phyloP scores from a whole-genome alignment of 352 stramenopile species.

The Globisporangium perplexum region DNA sequence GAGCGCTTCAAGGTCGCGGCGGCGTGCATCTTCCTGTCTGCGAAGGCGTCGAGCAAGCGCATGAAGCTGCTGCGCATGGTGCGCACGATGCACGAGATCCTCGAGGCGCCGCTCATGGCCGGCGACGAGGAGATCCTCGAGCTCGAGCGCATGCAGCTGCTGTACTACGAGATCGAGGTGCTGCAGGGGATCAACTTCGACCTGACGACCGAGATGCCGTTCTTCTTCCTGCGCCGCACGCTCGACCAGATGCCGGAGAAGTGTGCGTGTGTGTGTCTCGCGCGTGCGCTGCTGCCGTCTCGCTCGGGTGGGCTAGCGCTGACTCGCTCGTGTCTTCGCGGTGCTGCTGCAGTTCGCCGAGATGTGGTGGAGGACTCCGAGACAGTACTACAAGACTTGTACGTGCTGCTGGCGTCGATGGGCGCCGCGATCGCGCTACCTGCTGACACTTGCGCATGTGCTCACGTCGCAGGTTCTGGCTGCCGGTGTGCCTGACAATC shows the following conservation, averaged over 20 bases:
- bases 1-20: slow-evolving; percentile 82
- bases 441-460: neutral
- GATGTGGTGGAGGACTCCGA: slow-evolving; percentile 45
- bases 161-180: slow-evolving; percentile 85
- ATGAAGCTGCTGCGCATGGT: slow-evolving; percentile 88
- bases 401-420: slow-evolving; percentile 7
- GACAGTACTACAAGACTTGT: slow-evolving; percentile 65
- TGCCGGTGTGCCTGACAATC: slow-evolving; percentile 52
- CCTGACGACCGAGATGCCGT: slow-evolving; percentile 72
- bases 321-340: too few relatives aligned
- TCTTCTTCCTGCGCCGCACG: slow-evolving; percentile 55
- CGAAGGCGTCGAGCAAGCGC: slow-evolving; percentile 80
- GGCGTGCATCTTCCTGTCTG: slow-evolving; percentile 74
- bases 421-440: neutral
- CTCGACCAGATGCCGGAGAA: slow-evolving; percentile 73
- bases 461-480: slow-evolving; percentile 41
- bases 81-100: slow-evolving; percentile 78
- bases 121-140: slow-evolving; percentile 84
- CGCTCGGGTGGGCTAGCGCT: too few relatives aligned
- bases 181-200: slow-evolving; percentile 80
- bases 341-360: slow-evolving; percentile 40
- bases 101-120: slow-evolving; percentile 59
- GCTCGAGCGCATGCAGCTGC: slow-evolving; percentile 75
- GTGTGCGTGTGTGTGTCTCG: slow-evolving; percentile 15
- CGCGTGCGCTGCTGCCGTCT: neutral